These are phyloP conservation scores for Gossypium bickii DNA, from an alignment of 345 rosid species.

Conservation along the genomic window DNA sequence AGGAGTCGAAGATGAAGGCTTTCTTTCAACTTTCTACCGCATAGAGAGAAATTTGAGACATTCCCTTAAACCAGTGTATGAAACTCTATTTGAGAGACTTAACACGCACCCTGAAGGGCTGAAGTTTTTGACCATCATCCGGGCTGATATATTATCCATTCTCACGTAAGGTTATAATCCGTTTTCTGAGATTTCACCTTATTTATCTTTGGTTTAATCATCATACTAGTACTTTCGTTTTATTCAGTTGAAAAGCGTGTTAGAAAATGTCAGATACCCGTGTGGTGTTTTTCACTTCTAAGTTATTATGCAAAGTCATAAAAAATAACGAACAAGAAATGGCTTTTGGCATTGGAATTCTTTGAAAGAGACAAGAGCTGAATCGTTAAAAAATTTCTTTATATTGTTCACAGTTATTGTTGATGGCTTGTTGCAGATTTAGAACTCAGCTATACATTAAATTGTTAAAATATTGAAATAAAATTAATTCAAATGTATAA, in stretches of 20 bases:
- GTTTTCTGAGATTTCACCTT: conserved; percentile 10
- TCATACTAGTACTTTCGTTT: neutral
- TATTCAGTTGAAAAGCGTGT: neutral
- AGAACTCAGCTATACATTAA: neutral
- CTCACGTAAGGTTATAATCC: conserved; percentile 55
- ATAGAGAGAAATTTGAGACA: conserved; percentile 77
- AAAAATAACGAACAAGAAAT: neutral
- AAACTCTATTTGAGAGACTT: conserved; percentile 74
- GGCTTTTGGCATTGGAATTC: neutral
- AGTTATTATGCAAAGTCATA: neutral
- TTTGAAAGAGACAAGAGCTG: neutral
- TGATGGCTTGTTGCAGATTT: neutral
- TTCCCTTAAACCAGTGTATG: conserved; percentile 72
- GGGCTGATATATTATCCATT: conserved; percentile 71
- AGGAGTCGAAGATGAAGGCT: conserved; percentile 41
- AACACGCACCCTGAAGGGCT: conserved; percentile 84
- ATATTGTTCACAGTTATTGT: neutral
- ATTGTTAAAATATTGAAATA: neutral
- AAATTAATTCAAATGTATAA: neutral
- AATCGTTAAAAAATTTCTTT: neutral
- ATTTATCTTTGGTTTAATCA: conserved; percentile 6
- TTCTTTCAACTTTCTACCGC: conserved; percentile 63
- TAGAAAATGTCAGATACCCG: neutral
- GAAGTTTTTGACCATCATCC: conserved; percentile 66
- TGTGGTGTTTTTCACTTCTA: neutral